A percentile compares a stretch with the other conserved stretches of the same genome.
Evolutionary conservation across 306 rosid species (phyloP).

Genomic region (Prunus davidiana): DNA sequence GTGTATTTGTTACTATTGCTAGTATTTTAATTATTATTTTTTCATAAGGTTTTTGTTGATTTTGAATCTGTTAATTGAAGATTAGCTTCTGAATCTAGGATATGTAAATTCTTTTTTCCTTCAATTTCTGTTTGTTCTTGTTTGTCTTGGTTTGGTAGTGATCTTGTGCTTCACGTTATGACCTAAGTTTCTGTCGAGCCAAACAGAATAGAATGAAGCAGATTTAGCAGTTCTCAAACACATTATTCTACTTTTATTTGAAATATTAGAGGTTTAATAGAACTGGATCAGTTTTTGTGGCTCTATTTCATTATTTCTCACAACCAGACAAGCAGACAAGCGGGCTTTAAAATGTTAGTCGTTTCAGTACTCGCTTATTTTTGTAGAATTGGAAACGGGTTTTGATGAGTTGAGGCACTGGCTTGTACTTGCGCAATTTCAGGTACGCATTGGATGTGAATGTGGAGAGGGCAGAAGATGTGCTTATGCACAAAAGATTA

Average conservation of each 20-base stretch:
- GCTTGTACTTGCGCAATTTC: constrained; percentile 25
- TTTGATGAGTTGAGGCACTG: constrained; percentile 21
- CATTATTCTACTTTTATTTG: not conserved
- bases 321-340: not conserved
- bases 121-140: not conserved
- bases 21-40: not conserved
- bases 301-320: not conserved
- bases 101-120: not conserved
- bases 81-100: constrained; percentile 2
- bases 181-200: not conserved
- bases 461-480: constrained; percentile 95
- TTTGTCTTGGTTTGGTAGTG: too few species aligned
- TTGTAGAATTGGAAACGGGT: not conserved
- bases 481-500: constrained; percentile 88
- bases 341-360: not conserved
- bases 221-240: not conserved
- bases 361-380: not conserved
- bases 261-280: not conserved
- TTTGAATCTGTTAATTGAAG: constrained; percentile 1
- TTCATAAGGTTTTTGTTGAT: constrained; percentile 7
- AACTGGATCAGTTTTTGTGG: not conserved
- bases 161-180: not conserved
- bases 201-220: not conserved
- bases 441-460: constrained; percentile 97
- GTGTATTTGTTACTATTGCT: not conserved